Evolutionary conservation across 2,329 filamentous ascomycete genomes (phyloP), one percentile per base, ranked within the genome.

Genomic region (Hypoxylon sp.): DNA sequence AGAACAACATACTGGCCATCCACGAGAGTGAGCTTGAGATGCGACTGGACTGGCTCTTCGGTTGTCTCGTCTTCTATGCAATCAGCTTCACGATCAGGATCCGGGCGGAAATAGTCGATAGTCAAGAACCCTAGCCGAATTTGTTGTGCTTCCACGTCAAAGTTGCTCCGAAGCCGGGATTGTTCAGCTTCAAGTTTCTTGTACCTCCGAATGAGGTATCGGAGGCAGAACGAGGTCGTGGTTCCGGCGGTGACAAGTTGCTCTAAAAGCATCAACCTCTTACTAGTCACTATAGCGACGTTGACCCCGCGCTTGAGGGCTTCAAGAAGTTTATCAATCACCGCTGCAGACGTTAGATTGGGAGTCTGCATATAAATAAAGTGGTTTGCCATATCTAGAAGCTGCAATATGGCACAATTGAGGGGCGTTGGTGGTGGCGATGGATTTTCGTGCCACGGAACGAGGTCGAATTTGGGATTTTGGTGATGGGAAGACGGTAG

Each of bases 201-300:
- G 73, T 92, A 90, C 23, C 82, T 81, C 48, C 83, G 84, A 2
- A 90, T 82, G 7, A 95, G 81, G 49, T 81, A 84, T 28, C 80
- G 82, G 3, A 96, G 75, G 67, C 90, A 92, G 68, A 87, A 82
- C 0, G 87, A 83, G 0, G 93, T 95, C 0, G 90, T 93, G 0
- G 90, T 94, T 0, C 91, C 91, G 0, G 92, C 90, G 0, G 93
- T 96, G 23, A 93, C 82, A n/a, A 96, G 81, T 77, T 97, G 93
- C 79, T 97, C 93, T 30, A 93, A 79, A 14, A 92, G 75, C 92
- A 94, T 94, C 83, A 94, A 89, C 13, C 83, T 82, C 64, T 85
- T 85, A 70, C 89, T 90, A 0, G 91, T 93, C 5, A 91, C 82
- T 46, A 94, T 85, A 6, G 82, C 82, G 1, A 97, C 87, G 59